phyloP scores from a whole-genome alignment of 331 rosid species.

The Malus hybrid region DNA sequence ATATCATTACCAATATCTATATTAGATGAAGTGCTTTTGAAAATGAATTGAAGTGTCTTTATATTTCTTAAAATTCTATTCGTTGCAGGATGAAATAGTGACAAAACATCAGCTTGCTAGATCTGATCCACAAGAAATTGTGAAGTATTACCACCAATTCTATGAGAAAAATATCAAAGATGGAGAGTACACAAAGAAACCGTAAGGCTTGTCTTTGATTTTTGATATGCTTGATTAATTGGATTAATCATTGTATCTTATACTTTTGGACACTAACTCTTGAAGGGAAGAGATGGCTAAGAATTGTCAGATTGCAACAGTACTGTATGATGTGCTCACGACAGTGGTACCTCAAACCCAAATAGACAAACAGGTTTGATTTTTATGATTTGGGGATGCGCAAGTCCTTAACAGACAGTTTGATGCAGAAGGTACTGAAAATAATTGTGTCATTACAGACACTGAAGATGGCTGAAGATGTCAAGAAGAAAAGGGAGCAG shows the following conservation, averaged over 20 bases:
- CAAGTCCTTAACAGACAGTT: slow-evolving; percentile 14
- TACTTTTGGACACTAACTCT: neutral
- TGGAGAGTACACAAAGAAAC: slow-evolving; percentile 52
- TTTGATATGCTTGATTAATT: slow-evolving; percentile 4
- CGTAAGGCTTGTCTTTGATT: slow-evolving; percentile 56
- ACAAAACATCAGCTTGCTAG: slow-evolving; percentile 17
- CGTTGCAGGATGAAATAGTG: slow-evolving; percentile 55
- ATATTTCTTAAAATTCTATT: neutral
- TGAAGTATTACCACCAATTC: slow-evolving; percentile 45
- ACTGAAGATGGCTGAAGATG: slow-evolving; percentile 53
- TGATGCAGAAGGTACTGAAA: slow-evolving; percentile 6
- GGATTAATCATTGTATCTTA: neutral
- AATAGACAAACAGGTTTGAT: slow-evolving; percentile 50
- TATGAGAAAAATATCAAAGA: slow-evolving; percentile 47
- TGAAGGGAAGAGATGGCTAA: slow-evolving; percentile 96
- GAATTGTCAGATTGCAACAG: slow-evolving; percentile 68
- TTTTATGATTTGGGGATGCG: slow-evolving; percentile 12
- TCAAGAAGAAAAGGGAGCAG: slow-evolving; percentile 53
- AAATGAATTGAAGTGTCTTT: too few relatives aligned
- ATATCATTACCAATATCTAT: neutral
- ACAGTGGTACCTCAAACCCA: slow-evolving; percentile 29
- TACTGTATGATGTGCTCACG: slow-evolving; percentile 70
- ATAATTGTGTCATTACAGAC: slow-evolving; percentile 44
- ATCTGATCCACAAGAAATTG: slow-evolving; percentile 52
- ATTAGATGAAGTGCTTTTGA: too few relatives aligned